Base-by-base conservation (phyloP, 2,329 filamentous ascomycete genomes). In the Aspergillus alliaceus region DNA sequence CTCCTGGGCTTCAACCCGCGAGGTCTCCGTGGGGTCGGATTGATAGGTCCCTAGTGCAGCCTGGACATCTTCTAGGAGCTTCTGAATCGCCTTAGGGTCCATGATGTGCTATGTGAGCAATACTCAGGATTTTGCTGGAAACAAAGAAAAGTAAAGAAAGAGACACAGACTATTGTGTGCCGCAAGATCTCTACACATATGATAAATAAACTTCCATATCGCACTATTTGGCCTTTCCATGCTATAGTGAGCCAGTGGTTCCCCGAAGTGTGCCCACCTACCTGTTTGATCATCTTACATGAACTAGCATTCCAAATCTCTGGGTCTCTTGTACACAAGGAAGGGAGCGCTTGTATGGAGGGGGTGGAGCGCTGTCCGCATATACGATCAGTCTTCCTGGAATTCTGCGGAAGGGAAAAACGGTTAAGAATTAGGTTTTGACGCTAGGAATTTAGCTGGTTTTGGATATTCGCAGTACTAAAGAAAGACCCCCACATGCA, bases 1-100 rank as follows among this genome's bases (percentile, higher is more conserved):
- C 18, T 63, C 61, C 9, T 57, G 61, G 1, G 66, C 61, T 7
- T 65, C 37, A 14, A 59, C 47, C 11, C 64, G 57, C 42, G 18
- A 31, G 1, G 46, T 39, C 8, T 66, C 62, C 9, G 37, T 49
- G 29, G 46, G 37, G 18, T 51, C 39, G 3, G 53, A 57, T 18
- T 64, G 56, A 29, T 59, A 66, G 1, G 7, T 18, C 27, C 59
- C 48, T 3, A 67, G 27, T 8, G 46, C 57, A 1, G 47, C 6
- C 29, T 63, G 31, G 2, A 53, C 47, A 9, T 63, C 52, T 1
- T 20, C 24, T 15, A 57, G 53, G 7, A 64, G 52, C 20, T n/a
- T 32, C 18, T 57, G 40, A 14, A 66, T 58, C 2, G 44, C 24
- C 9, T 54, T 14, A 4, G 42, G 27, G 27, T 62, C 58, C 62